phyloP scores from a whole-genome alignment of 177 flowering plant species.

The Vitis hybrid region DNA sequence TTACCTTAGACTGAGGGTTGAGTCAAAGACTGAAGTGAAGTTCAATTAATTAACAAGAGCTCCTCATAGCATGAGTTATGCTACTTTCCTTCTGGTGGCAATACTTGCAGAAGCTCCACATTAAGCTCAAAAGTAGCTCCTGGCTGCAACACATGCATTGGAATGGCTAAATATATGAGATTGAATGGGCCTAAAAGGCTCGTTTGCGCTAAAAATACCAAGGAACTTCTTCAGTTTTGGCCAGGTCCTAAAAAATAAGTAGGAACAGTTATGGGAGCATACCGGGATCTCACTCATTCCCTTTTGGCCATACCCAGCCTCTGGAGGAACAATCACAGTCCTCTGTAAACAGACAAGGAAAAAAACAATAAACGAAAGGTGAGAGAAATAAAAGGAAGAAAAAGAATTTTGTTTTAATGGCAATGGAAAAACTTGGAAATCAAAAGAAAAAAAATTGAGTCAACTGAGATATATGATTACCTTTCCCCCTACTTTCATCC shows the following conservation, averaged over 20 bases:
- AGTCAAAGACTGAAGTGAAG: no score
- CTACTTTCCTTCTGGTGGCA: slow-evolving; percentile 42
- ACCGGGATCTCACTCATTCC: slow-evolving; percentile 97
- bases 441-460: background rate
- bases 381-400: background rate
- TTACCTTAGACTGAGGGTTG: no score
- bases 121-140: slow-evolving; percentile 85
- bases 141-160: slow-evolving; percentile 52
- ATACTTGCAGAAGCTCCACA: slow-evolving; percentile 78
- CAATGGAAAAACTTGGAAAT: background rate
- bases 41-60: no score
- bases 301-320: slow-evolving; percentile 82
- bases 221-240: no score
- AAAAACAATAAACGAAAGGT: background rate
- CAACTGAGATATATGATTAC: slow-evolving; percentile 25
- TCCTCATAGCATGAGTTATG: background rate
- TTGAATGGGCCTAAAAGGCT: no score
- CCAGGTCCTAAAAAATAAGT: no score
- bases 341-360: slow-evolving; percentile 46
- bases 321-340: slow-evolving; percentile 91
- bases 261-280: slow-evolving; percentile 11
- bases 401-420: background rate
- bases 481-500: slow-evolving; percentile 98
- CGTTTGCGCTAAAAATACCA: no score
- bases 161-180: no score